Conservation (phyloP, 169 alveolate species). For the Plasmodium fragile region DNA sequence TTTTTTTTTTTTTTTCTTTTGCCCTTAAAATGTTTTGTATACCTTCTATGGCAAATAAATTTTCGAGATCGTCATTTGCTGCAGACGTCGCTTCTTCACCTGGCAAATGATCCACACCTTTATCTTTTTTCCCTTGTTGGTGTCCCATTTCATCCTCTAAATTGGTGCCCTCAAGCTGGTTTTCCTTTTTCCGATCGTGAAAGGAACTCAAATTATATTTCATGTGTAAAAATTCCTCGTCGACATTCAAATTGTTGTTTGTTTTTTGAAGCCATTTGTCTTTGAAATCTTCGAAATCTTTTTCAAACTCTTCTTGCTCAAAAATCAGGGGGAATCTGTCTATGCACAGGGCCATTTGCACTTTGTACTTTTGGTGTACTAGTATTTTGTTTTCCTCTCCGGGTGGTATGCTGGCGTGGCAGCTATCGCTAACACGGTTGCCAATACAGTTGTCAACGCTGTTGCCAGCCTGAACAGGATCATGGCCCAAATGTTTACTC, state of each 20-base stretch:
- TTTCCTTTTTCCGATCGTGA: slow-evolving; percentile 35
- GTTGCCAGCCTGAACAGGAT: not conserved
- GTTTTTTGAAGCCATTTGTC: slow-evolving; percentile 70
- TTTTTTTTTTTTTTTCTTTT: slow-evolving; percentile 33
- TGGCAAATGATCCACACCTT: not conserved
- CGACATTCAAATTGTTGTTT: slow-evolving; percentile 60
- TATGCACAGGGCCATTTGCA: slow-evolving; percentile 66
- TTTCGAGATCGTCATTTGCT: slow-evolving; percentile 47
- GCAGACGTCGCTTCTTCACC: slow-evolving; percentile 1
- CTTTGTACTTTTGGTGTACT: slow-evolving; percentile 68
- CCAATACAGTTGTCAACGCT: not conserved
- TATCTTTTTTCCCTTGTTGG: not conserved
- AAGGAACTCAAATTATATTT: slow-evolving; percentile 67
- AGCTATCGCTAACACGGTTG: not conserved
- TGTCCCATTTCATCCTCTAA: not conserved
- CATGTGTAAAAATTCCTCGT: slow-evolving; percentile 74
- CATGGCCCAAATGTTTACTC: not conserved
- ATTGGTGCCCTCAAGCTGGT: not conserved
- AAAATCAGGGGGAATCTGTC: slow-evolving; percentile 67
- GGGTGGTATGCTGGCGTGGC: slow-evolving; percentile 4
- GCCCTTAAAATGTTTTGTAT: slow-evolving; percentile 30
- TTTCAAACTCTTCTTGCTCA: slow-evolving; percentile 66
- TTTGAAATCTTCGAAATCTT: slow-evolving; percentile 53
- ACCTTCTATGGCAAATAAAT: slow-evolving; percentile 57
- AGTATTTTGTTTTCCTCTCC: slow-evolving; percentile 40